A percentile compares a stretch with the other conserved stretches of the same genome.
phyloP scores from a whole-genome alignment of 2,329 filamentous ascomycete species.

The Fusarium xylarioides region DNA sequence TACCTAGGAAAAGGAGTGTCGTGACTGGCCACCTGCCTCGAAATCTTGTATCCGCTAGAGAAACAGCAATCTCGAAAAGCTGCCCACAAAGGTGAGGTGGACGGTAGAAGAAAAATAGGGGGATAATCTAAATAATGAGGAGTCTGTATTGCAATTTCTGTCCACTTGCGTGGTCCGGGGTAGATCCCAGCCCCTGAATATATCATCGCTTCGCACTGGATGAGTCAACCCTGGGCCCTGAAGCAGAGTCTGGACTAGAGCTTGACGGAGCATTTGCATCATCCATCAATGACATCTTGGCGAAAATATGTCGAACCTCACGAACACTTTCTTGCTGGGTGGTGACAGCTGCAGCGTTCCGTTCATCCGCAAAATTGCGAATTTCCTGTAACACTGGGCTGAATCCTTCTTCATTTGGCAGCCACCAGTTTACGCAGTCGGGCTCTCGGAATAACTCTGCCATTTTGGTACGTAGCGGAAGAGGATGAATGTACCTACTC shows the following conservation, averaged over 20 bases:
- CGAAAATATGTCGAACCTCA: slow-evolving; percentile 79
- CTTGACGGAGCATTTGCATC: slow-evolving; percentile 26
- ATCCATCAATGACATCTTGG: slow-evolving; percentile 58
- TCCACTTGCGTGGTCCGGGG: background rate
- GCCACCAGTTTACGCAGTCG: slow-evolving; percentile 85
- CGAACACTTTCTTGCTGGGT: slow-evolving; percentile 71
- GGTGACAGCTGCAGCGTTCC: slow-evolving; percentile 68
- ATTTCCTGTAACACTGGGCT: slow-evolving; percentile 78
- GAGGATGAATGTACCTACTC: slow-evolving; percentile 82
- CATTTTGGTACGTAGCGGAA: slow-evolving; percentile 77
- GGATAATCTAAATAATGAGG: background rate
- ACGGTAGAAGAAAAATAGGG: background rate
- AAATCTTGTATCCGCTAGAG: background rate
- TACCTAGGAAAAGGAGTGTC: background rate
- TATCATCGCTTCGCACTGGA: background rate
- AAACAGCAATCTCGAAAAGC: background rate
- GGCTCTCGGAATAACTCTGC: slow-evolving; percentile 77
- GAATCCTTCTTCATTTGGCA: slow-evolving; percentile 82
- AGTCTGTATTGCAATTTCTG: background rate
- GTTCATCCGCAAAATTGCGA: slow-evolving; percentile 82
- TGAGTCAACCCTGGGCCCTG: background rate
- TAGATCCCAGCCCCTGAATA: background rate
- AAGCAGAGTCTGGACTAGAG: background rate
- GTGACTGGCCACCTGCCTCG: background rate
- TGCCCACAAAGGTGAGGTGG: background rate